Conservation (phyloP, 208 protist genomes). For the Phytomonas francai region DNA sequence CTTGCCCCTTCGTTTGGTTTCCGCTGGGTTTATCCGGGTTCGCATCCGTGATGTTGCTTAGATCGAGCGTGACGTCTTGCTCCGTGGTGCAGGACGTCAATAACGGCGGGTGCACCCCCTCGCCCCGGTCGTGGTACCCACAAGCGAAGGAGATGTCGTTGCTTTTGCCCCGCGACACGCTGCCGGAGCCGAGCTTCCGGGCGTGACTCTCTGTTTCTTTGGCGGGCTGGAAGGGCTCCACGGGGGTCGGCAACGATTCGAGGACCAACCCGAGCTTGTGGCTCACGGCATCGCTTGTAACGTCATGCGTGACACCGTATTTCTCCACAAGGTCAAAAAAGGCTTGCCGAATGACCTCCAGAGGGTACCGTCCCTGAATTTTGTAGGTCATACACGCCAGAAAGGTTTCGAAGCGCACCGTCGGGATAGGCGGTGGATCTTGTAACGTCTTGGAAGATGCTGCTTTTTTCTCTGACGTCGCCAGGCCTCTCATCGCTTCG, state of each 20-base stretch:
- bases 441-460: background rate
- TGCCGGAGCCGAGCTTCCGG: background rate
- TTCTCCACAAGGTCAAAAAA: slow-evolving; percentile 47
- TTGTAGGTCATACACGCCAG: slow-evolving; percentile 61
- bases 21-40: background rate
- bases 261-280: slow-evolving; percentile 2
- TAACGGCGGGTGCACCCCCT: background rate
- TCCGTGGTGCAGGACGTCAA: background rate
- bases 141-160: slow-evolving; percentile 6
- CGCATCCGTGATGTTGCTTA: background rate
- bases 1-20: background rate
- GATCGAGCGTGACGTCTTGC: background rate
- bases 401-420: slow-evolving; percentile 62
- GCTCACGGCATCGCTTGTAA: background rate
- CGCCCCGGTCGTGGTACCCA: background rate
- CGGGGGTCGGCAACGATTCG: background rate
- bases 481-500: background rate
- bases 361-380: slow-evolving; percentile 65
- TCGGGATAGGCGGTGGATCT: slow-evolving; percentile 2
- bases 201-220: background rate
- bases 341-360: slow-evolving; percentile 44
- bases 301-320: slow-evolving; percentile 12
- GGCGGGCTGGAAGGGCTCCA: background rate
- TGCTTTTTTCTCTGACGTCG: background rate
- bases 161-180: slow-evolving; percentile 2